Evolutionary conservation across 306 rosid genomes (phyloP).

Genomic region (Dryas octopetala): DNA sequence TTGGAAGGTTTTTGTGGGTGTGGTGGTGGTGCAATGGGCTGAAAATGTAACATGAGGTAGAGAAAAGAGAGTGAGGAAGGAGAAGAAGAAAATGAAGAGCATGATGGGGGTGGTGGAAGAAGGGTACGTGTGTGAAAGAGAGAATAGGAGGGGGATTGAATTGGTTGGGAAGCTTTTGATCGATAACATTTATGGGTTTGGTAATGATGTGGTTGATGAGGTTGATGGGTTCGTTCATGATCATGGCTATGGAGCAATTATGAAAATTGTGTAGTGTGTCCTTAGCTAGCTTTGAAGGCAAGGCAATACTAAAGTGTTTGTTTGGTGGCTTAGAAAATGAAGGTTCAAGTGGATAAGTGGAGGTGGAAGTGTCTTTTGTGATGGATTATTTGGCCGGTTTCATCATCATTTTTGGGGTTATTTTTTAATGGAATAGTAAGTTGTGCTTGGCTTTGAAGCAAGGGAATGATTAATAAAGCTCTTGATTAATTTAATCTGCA

Average conservation of each 20-base stretch:
- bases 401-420: conserved; percentile 5
- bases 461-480: conserved; percentile 2
- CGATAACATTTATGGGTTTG: conserved; percentile 30
- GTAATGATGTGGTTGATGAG: conserved; percentile 33
- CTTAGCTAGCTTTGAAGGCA: conserved; percentile 88
- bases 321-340: conserved; percentile 46
- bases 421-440: neutral
- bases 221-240: conserved; percentile 20
- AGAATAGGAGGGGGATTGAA: conserved; percentile 21
- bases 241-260: conserved; percentile 33
- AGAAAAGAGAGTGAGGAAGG: conserved; percentile 28
- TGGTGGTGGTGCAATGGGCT: conserved; percentile 69
- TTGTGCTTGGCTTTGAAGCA: conserved; percentile 64
- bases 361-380: neutral
- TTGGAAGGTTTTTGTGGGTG: conserved; percentile 56
- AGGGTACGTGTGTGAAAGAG: neutral
- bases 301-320: conserved; percentile 32
- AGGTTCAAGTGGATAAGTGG: neutral
- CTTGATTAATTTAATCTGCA: neutral
- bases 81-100: conserved; percentile 30
- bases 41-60: conserved; percentile 39
- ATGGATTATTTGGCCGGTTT: neutral
- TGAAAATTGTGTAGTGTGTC: conserved; percentile 23
- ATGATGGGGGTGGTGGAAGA: conserved; percentile 29
- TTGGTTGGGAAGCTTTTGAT: conserved; percentile 34